phyloP scores from a whole-genome alignment of 177 flowering plant species.

The Vitis hybrid region DNA sequence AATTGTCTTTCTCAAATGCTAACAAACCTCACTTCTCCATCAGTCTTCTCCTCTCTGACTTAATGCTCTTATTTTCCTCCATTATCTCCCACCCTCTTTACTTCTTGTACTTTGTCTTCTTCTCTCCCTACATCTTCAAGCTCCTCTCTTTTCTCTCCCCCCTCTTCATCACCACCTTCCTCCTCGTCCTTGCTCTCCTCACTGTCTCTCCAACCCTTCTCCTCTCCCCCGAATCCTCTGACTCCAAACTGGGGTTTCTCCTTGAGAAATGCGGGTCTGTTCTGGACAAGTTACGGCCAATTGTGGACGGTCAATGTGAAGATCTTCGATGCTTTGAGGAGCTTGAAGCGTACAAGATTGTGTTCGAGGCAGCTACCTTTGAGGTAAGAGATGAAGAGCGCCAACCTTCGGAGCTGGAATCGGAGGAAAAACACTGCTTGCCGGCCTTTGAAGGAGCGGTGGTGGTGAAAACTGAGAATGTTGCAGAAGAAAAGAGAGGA shows the following conservation, averaged over 20 bases:
- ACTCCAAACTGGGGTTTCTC: conserved; percentile 31
- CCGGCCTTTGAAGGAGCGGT: conserved; percentile 2
- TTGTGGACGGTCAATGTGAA: conserved; percentile 16
- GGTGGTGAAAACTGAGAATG: too few species aligned
- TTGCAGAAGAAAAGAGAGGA: conserved; percentile 11
- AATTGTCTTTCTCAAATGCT: conserved; percentile 22
- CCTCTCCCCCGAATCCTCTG: conserved; percentile 8
- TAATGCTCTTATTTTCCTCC: conserved; percentile 35
- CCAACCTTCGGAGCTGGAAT: conserved; percentile 3
- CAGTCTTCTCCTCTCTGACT: conserved; percentile 32
- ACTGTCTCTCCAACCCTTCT: conserved; percentile 31
- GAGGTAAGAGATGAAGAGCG: background rate
- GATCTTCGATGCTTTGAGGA: conserved; percentile 32
- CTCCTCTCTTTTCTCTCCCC: conserved; percentile 72
- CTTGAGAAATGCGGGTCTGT: conserved; percentile 17
- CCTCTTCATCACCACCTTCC: conserved; percentile 69
- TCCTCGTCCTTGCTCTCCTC: conserved; percentile 53
- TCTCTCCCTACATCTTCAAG: conserved; percentile 73
- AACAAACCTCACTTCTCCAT: conserved; percentile 23
- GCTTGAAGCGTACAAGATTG: conserved; percentile 45
- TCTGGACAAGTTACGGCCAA: conserved; percentile 20
- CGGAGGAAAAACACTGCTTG: conserved; percentile 6
- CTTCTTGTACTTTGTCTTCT: conserved; percentile 72
- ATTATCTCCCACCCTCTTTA: conserved; percentile 66
- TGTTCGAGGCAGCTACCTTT: conserved; percentile 32